phyloP scores from a whole-genome alignment of 805 yeast species.

The Lachancea nothofagi region DNA sequence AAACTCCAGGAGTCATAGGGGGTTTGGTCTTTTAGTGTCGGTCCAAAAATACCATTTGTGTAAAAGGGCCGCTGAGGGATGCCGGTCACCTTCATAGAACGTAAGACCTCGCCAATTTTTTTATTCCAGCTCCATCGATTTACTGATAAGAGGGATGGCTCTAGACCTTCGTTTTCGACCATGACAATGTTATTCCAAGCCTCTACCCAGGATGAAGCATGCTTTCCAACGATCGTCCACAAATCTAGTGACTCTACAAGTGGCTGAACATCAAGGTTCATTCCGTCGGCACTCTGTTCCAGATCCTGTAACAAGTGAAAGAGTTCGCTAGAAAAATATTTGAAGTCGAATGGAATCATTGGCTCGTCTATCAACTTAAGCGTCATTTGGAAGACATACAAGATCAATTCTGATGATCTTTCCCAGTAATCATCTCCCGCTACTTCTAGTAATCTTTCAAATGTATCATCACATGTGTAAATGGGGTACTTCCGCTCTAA shows the following conservation, averaged over 20 bases:
- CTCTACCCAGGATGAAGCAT: constrained; percentile 48
- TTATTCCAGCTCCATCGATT: constrained; percentile 79
- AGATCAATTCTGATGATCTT: constrained; percentile 51
- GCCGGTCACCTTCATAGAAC: too few relatives aligned
- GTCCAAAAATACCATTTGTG: constrained; percentile 64
- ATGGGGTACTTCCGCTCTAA: constrained; percentile 44
- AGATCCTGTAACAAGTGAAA: constrained; percentile 44
- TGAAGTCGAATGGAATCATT: constrained; percentile 61
- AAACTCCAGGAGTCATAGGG: constrained; percentile 56
- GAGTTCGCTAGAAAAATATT: constrained; percentile 41
- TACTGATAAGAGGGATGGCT: constrained; percentile 66
- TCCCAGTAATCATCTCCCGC: constrained; percentile 52
- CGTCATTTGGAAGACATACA: constrained; percentile 46
- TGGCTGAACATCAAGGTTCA: constrained; percentile 31
- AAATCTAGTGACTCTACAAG: constrained; percentile 31
- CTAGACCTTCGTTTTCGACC: constrained; percentile 50
- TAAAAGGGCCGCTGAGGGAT: constrained; percentile 56
- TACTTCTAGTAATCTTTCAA: constrained; percentile 44
- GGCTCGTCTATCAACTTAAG: constrained; percentile 72
- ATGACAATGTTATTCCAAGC: constrained; percentile 59
- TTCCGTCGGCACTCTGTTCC: constrained; percentile 18
- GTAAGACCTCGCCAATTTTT: constrained; percentile 49
- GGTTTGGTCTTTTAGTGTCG: constrained; percentile 53
- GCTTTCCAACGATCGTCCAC: constrained; percentile 42
- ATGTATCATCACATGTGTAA: constrained; percentile 63